phyloP scores from a whole-genome alignment of 2,329 filamentous ascomycete genomes.

The Sordariomycetes sp. region DNA sequence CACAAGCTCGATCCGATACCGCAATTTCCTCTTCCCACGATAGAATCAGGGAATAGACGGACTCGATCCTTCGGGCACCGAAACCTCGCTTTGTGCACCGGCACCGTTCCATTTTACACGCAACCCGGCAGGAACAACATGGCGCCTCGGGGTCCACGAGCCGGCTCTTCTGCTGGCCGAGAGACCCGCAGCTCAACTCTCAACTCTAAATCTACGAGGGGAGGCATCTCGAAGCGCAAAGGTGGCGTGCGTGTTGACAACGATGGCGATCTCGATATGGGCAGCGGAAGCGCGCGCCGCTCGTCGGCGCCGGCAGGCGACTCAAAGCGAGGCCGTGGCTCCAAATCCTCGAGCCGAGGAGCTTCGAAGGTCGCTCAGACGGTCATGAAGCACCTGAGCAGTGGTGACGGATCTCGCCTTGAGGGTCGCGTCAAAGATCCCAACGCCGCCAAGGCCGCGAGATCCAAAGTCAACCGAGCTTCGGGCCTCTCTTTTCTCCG shows the following conservation, averaged over 20 bases:
- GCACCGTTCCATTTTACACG: no score
- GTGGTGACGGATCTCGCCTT: slow-evolving; percentile 20
- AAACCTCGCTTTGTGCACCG: no score
- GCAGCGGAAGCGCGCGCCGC: slow-evolving; percentile 23
- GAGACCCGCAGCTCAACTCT: slow-evolving; percentile 18
- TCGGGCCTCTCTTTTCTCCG: slow-evolving; percentile 26
- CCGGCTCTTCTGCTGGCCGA: slow-evolving; percentile 12
- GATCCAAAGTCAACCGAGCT: slow-evolving; percentile 11
- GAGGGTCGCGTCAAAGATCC: slow-evolving; percentile 23
- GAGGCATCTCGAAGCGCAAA: slow-evolving; percentile 43
- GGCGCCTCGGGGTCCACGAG: slow-evolving; percentile 23
- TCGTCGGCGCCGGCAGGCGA: slow-evolving; percentile 16
- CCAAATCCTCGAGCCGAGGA: slow-evolving; percentile 17
- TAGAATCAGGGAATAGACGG: no score
- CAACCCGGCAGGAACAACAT: no score
- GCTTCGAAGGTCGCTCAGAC: slow-evolving; percentile 30
- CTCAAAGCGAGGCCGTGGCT: slow-evolving; percentile 17
- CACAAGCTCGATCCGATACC: no score
- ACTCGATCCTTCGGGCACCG: no score
- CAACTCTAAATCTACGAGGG: slow-evolving; percentile 25
- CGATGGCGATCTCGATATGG: slow-evolving; percentile 55
- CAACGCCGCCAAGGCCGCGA: slow-evolving; percentile 13
- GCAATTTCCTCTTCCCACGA: no score
- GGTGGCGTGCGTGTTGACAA: slow-evolving; percentile 32
- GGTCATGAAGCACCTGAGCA: slow-evolving; percentile 30